Evolutionary conservation across 169 alveolate genomes (phyloP).

Genomic region (Plasmodium gonderi): DNA sequence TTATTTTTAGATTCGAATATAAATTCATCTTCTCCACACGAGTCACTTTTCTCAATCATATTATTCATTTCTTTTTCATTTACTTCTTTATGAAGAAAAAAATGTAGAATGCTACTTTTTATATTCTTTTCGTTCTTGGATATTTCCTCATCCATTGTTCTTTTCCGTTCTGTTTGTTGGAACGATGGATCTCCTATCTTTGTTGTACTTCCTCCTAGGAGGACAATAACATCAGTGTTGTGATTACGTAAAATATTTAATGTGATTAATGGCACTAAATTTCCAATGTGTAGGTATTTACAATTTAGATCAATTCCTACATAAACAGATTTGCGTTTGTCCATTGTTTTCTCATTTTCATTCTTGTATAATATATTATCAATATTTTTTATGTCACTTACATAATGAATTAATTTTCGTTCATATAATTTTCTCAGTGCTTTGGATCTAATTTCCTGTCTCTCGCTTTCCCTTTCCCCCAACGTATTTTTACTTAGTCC

Average conservation of each 20-base stretch:
- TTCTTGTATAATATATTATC: conserved; percentile 12
- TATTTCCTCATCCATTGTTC: conserved; percentile 16
- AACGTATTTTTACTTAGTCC: neutral
- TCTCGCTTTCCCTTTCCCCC: neutral
- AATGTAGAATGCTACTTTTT: neutral
- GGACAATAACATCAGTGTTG: conserved; percentile 78
- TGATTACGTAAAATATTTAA: conserved; percentile 79
- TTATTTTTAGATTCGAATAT: conserved; percentile 44
- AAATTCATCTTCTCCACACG: conserved; percentile 24
- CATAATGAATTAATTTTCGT: conserved; percentile 25
- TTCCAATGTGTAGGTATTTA: conserved; percentile 84
- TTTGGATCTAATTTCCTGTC: conserved; percentile 21
- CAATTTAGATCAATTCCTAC: conserved; percentile 86
- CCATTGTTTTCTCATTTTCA: conserved; percentile 7
- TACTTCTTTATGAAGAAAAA: conserved; percentile 41
- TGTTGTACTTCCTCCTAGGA: conserved; percentile 87
- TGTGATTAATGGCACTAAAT: conserved; percentile 81
- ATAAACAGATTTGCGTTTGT: conserved; percentile 22
- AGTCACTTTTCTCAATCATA: conserved; percentile 24
- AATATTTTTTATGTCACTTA: conserved; percentile 13
- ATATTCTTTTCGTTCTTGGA: conserved; percentile 25
- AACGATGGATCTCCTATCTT: conserved; percentile 88
- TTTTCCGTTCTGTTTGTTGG: conserved; percentile 61
- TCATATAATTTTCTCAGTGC: conserved; percentile 37
- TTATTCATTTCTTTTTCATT: neutral